These are phyloP conservation scores for Angomonas ambiguus DNA, from an alignment of 208 protist genomes.

Conservation along the genomic window DNA sequence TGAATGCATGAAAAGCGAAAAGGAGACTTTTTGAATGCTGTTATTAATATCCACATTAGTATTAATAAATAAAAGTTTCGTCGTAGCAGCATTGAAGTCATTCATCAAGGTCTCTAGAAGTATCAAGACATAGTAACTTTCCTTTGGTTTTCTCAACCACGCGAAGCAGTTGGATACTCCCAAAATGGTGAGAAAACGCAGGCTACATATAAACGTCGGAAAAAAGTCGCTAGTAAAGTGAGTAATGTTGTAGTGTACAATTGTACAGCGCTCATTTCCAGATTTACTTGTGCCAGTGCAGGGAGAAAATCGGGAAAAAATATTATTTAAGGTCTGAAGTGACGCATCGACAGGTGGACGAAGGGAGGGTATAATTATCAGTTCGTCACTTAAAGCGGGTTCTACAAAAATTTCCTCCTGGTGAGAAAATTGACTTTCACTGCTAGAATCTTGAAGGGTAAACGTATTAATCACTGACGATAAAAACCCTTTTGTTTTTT, in stretches of 20 bases:
- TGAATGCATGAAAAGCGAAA: background rate
- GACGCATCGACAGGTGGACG: too few species aligned
- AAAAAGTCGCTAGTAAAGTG: background rate
- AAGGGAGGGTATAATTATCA: too few species aligned
- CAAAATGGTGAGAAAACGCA: background rate
- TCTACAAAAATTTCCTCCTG: background rate
- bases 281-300: background rate
- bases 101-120: background rate
- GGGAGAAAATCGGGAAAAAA: too few species aligned
- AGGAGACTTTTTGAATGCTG: background rate
- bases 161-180: background rate
- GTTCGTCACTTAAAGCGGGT: background rate
- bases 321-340: too few species aligned
- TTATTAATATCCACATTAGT: background rate
- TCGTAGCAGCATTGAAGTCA: background rate
- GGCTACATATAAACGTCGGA: background rate
- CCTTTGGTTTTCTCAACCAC: background rate
- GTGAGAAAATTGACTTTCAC: background rate
- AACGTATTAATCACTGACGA: background rate
- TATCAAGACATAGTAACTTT: background rate
- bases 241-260: background rate
- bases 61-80: background rate
- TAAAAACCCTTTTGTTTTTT: background rate
- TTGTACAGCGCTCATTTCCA: background rate
- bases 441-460: background rate